A percentile compares a stretch with the other conserved stretches of the same genome.
Conservation (phyloP, 345 rosid species). For the Lepidium sativum region DNA sequence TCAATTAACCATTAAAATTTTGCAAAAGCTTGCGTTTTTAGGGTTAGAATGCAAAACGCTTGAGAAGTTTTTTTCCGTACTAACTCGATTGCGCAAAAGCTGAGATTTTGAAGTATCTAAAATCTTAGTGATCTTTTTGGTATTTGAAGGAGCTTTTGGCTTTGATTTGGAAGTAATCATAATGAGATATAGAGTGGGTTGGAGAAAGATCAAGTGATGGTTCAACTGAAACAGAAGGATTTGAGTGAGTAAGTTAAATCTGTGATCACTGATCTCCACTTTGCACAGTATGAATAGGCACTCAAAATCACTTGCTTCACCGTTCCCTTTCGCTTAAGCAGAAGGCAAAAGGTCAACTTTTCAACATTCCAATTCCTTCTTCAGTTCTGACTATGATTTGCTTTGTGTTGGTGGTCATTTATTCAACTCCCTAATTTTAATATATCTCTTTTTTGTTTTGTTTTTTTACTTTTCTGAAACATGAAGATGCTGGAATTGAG, state of each 20-base stretch:
- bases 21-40: neutral
- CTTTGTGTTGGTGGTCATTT: neutral
- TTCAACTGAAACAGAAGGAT: slow-evolving; percentile 1
- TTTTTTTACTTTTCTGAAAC: neutral
- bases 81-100: slow-evolving; percentile 1
- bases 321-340: neutral
- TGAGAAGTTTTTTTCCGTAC: neutral
- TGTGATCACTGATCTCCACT: slow-evolving; percentile 6
- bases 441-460: neutral
- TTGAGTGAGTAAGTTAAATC: slow-evolving; percentile 1
- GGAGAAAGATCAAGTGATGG: neutral
- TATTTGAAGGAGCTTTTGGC: neutral
- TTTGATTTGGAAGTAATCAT: slow-evolving; percentile 21
- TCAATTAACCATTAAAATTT: neutral
- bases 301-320: slow-evolving; percentile 11
- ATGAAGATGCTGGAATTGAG: slow-evolving; percentile 4
- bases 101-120: neutral
- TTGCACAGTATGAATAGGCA: slow-evolving; percentile 4
- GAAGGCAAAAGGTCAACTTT: neutral
- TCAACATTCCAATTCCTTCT: neutral
- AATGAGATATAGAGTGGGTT: slow-evolving; percentile 14
- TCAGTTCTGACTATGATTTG: neutral
- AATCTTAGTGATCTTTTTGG: neutral
- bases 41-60: neutral
- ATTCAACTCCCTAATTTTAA: neutral